Evolutionary conservation across 2,329 filamentous ascomycete genomes (phyloP).

Genomic region (Pyrenophora teres): DNA sequence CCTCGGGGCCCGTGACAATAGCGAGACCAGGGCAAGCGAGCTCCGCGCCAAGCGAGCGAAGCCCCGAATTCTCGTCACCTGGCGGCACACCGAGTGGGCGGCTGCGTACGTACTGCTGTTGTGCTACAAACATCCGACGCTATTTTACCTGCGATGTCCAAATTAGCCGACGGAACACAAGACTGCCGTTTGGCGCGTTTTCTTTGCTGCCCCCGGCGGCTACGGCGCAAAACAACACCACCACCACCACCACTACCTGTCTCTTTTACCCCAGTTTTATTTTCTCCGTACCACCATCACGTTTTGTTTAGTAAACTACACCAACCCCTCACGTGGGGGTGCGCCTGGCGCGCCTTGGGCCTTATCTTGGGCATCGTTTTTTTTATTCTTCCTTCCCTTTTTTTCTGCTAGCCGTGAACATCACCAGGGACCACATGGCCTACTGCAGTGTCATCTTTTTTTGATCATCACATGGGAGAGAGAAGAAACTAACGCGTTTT

Average conservation of each 20-base stretch:
- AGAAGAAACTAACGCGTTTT: slow-evolving; percentile 7
- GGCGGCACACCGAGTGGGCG: slow-evolving; percentile 29
- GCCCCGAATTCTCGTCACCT: slow-evolving; percentile 15
- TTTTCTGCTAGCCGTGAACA: too few species aligned
- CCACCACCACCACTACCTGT: neutral
- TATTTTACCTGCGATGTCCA: slow-evolving; percentile 1
- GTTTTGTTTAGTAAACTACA: neutral
- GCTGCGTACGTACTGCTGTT: slow-evolving; percentile 5
- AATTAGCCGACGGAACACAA: slow-evolving; percentile 12
- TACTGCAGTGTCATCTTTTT: neutral
- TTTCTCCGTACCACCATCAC: neutral
- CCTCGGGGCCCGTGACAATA: slow-evolving; percentile 1
- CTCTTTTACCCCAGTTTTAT: neutral
- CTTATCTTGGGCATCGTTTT: too few species aligned
- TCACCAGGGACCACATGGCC: too few species aligned
- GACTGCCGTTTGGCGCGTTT: slow-evolving; percentile 19
- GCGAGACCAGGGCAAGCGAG: slow-evolving; percentile 25
- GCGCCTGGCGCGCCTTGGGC: too few species aligned
- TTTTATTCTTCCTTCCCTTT: too few species aligned
- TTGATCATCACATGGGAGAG: slow-evolving; percentile 5
- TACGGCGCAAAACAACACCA: slow-evolving; percentile 13
- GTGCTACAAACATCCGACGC: slow-evolving; percentile 32
- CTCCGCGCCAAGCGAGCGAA: neutral
- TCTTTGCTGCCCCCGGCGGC: slow-evolving; percentile 9
- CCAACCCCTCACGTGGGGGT: too few species aligned